Percentiles rank a stretch among this genome's conserved stretches.
These are phyloP conservation scores for Cryphonectria carpinicola DNA, from an alignment of 2,329 filamentous ascomycete genomes.

Conservation along the genomic window DNA sequence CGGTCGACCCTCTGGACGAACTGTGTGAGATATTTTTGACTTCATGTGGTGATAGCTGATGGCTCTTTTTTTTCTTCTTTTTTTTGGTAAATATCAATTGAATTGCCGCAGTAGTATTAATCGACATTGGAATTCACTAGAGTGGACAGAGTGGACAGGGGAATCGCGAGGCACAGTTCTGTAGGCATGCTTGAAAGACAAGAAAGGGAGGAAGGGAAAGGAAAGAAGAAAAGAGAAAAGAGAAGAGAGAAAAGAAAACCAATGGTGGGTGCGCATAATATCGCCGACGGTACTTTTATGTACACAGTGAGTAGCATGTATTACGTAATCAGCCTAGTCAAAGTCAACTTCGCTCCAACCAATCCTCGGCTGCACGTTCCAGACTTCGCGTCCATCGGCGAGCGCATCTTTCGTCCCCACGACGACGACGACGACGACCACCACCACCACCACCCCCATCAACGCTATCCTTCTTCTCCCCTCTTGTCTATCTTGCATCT, in stretches of 20 bases:
- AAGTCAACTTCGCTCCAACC: background rate
- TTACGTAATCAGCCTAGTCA: slow-evolving; percentile 1
- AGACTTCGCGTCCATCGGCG: background rate
- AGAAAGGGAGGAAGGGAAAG: slow-evolving; percentile 36
- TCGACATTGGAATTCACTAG: slow-evolving; percentile 71
- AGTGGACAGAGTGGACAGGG: slow-evolving; percentile 59
- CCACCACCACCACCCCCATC: background rate
- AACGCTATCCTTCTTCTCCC: background rate
- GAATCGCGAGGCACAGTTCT: slow-evolving; percentile 88
- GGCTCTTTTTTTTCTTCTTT: slow-evolving; percentile 76
- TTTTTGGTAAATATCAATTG: slow-evolving; percentile 72
- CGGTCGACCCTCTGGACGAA: slow-evolving; percentile 87
- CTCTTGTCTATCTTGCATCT: background rate
- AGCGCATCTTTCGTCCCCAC: background rate
- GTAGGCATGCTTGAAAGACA: slow-evolving; percentile 50
- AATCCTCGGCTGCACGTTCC: background rate
- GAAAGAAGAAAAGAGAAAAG: slow-evolving; percentile 40
- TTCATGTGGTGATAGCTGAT: slow-evolving; percentile 67
- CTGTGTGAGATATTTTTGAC: slow-evolving; percentile 89
- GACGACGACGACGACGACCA: background rate
- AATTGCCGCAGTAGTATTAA: slow-evolving; percentile 80
- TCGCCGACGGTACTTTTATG: background rate
- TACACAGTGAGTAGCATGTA: background rate
- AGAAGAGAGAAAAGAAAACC: slow-evolving; percentile 39
- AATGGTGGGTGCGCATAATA: slow-evolving; percentile 8